Conservation (phyloP, 129 eudicot species). For the Silybum marianum region DNA sequence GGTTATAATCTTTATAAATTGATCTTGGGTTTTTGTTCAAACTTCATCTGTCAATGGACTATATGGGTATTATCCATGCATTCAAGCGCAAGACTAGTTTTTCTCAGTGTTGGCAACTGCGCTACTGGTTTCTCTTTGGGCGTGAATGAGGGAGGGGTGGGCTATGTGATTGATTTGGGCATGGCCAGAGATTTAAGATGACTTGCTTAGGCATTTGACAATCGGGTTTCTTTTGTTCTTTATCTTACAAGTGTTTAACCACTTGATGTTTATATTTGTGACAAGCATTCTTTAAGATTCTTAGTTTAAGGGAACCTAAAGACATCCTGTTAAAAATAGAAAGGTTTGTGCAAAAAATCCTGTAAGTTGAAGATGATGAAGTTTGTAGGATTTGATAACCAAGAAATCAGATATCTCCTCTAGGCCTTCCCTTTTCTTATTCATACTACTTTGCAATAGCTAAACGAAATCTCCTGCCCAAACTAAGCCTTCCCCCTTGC, state of each 20-base stretch:
- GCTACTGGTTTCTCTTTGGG: background rate
- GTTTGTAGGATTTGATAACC: no score
- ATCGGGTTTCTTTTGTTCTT: background rate
- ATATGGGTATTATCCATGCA: background rate
- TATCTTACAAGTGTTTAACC: background rate
- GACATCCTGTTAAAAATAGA: background rate
- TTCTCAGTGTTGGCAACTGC: background rate
- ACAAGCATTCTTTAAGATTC: background rate
- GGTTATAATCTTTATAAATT: background rate
- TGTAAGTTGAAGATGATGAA: no score
- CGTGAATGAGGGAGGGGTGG: no score
- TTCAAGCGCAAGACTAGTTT: background rate
- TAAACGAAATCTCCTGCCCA: no score
- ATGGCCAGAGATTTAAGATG: background rate
- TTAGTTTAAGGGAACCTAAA: background rate
- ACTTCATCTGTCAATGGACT: no score
- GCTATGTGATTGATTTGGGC: background rate
- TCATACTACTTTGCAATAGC: no score
- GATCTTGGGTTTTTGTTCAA: background rate
- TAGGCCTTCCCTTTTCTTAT: no score
- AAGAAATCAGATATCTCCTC: no score
- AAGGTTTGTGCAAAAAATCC: background rate
- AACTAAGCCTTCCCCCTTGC: no score
- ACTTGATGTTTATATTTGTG: background rate
- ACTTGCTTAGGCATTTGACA: background rate